Evolutionary conservation across 495 filamentous ascomycete genomes (phyloP), one percentile per base, ranked within the genome.

Genomic region (Neurospora discreta): DNA sequence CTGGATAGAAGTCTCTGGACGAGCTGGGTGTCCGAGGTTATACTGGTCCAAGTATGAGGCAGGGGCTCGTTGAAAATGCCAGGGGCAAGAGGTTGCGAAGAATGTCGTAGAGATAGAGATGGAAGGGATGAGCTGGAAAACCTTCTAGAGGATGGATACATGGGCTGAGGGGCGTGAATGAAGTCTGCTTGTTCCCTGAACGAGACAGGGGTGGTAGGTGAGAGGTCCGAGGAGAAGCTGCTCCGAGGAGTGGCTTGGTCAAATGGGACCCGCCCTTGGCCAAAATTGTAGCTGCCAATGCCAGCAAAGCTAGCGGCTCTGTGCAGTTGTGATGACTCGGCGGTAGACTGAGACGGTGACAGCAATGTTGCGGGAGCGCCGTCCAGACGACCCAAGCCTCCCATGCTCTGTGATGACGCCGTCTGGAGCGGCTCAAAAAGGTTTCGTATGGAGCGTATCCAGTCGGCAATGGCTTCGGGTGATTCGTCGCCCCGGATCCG

Each of bases 401-500:
- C 39, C 60, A 71, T 23, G 33, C 10, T 10, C 10, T 52, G 58
- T 13, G 70, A 26, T 26, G 72, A 70, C 7, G 52, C n/a, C 5
- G 33, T 2, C 39, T 65, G 13, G 68, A 60, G 52, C 20, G 69
- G 38, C 6, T 36, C 43, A 3, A 68, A 18, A 0, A 70, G 23
- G 8, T 68, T 39, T 33, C 42, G 65, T 18, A 72, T 74, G 1
- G 76, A 73, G 26, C 74, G 73, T n/a, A 79, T 78, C 76, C 76
- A 78, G 23, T 78, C 75, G 23, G 78, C 78, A 18, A 78, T 77
- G 60, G 69, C 70, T 13, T 79, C 75, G 5, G 78, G 78, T 23
- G 71, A 65, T n/a, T 78, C 78, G 16, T 78, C 74, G 52, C 71
- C 71, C 16, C 75, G 76, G 69, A 79, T 72, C 4, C 75, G 72